Evolutionary conservation across 225 moss, liverwort and hornwort species (phyloP).

Genomic region (Pseudisothecium myosuroides): DNA sequence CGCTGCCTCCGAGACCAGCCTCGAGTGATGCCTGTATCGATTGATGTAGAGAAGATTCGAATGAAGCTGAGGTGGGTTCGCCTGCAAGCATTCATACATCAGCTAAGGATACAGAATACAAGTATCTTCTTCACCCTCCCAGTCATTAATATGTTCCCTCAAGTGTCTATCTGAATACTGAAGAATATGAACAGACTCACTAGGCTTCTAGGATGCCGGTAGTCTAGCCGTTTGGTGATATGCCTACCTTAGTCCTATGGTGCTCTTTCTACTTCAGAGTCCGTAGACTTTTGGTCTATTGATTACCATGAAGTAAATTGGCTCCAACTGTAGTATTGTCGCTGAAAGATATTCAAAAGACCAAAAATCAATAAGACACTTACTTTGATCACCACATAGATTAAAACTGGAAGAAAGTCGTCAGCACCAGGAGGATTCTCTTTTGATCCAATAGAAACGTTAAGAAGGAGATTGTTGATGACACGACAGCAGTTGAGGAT

Average conservation of each 20-base stretch:
- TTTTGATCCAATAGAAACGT: conserved; percentile 76
- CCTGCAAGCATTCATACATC: conserved; percentile 32
- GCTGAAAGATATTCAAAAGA: neutral
- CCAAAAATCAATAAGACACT: neutral
- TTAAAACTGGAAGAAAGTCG: conserved; percentile 95
- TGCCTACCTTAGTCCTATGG: neutral
- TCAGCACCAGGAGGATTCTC: conserved; percentile 97
- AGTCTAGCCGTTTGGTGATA: neutral
- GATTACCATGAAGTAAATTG: neutral
- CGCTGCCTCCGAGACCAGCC: conserved; percentile 83
- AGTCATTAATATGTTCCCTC: neutral
- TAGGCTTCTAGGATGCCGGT: neutral
- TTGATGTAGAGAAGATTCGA: conserved; percentile 94
- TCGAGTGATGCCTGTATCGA: conserved; percentile 77
- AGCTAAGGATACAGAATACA: neutral
- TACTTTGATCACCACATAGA: conserved; percentile 96
- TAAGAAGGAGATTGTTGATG: conserved; percentile 91
- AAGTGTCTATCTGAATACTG: neutral
- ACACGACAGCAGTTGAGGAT: conserved; percentile 96
- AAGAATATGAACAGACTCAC: neutral
- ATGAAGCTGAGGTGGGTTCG: conserved; percentile 95
- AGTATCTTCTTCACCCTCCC: neutral
- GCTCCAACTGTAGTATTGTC: neutral
- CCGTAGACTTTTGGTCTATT: neutral
- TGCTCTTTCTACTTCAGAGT: neutral